Evolutionary conservation across 2,329 filamentous ascomycete species (phyloP), one percentile per base, ranked within the genome.

Genomic region (Ophiostoma ulmi): DNA sequence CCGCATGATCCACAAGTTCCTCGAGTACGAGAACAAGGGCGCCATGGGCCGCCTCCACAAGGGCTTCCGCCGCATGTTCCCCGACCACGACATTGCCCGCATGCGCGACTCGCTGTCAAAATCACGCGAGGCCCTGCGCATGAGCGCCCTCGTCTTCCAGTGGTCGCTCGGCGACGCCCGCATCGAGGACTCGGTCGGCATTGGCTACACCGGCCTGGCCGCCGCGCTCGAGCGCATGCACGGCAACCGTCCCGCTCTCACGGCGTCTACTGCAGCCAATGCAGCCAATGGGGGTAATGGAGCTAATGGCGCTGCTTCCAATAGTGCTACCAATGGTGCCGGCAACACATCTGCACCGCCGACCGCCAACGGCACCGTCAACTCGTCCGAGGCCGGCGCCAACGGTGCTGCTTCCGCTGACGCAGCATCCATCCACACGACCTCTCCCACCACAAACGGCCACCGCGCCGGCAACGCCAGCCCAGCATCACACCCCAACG

Each of bases 141-240:
- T 90, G 82, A 89, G 87, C 75, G 85, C 87, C 8, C 81, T 88
- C 64, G 84, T 89, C 75, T 87, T 91, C 77, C 85, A 89, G 74
- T 91, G 88, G 87, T 87, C 85, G 26, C 80, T 90, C 3, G 87
- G 87, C 10, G 83, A 83, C 39, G 82, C 83, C 26, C 86, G 84
- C 76, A 84, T 86, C 20, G 87, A 90, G 74, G 84, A 84, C 20
- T 83, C 87, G 14, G 83, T 87, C 61, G 87, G 88, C 22, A 89
- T 90, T 65, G 89, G 89, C 63, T 91, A 90, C 75, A 88, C 88
- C 1, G 88, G 88, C 5, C 82, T 91, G 8, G 85, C 87, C 0
- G 88, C 88, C 11, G 88, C 88, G 3, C 82, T 91, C 13, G 86
- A 89, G 64, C 81, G 84, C 70, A 78, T 87, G 72, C 78, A 77